phyloP scores from a whole-genome alignment of 2,329 filamentous ascomycete genomes.

The Verticillium longisporum region DNA sequence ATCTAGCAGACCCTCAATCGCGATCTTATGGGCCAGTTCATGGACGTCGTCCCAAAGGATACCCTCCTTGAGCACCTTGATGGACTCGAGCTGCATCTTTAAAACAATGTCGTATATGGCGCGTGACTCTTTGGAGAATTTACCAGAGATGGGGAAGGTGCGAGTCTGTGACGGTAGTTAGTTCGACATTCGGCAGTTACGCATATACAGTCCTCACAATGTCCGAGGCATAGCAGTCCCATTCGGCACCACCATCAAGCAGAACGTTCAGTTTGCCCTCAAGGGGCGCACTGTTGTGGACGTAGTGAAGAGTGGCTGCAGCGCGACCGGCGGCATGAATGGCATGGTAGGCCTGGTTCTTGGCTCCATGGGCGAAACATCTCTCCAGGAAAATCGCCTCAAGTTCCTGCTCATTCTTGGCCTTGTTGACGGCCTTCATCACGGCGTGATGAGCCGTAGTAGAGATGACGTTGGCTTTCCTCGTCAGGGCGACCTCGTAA shows the following conservation, averaged over 20 bases:
- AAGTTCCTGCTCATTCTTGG: slow-evolving; percentile 73
- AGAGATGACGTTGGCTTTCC: slow-evolving; percentile 65
- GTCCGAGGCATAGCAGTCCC: slow-evolving; percentile 64
- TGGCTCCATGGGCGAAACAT: slow-evolving; percentile 68
- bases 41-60: slow-evolving; percentile 79
- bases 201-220: slow-evolving; percentile 33
- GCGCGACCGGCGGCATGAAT: slow-evolving; percentile 78
- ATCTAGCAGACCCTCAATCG: slow-evolving; percentile 69
- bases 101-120: slow-evolving; percentile 79
- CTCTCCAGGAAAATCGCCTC: slow-evolving; percentile 73
- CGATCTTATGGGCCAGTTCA: slow-evolving; percentile 69
- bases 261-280: slow-evolving; percentile 70
- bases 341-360: slow-evolving; percentile 79
- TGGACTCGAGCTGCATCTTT: slow-evolving; percentile 78
- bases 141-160: slow-evolving; percentile 74
- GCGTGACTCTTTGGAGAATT: slow-evolving; percentile 62
- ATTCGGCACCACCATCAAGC: slow-evolving; percentile 77
- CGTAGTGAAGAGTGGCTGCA: slow-evolving; percentile 83
- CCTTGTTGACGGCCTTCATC: slow-evolving; percentile 52
- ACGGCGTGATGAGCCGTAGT: slow-evolving; percentile 59
- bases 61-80: slow-evolving; percentile 64
- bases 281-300: slow-evolving; percentile 67
- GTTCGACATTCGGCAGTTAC: no score
- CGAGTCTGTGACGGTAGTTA: slow-evolving; percentile 52
- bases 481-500: slow-evolving; percentile 67